Evolutionary conservation across 2,329 filamentous ascomycete species (phyloP).

Genomic region (Nothomitra cinnamomea): DNA sequence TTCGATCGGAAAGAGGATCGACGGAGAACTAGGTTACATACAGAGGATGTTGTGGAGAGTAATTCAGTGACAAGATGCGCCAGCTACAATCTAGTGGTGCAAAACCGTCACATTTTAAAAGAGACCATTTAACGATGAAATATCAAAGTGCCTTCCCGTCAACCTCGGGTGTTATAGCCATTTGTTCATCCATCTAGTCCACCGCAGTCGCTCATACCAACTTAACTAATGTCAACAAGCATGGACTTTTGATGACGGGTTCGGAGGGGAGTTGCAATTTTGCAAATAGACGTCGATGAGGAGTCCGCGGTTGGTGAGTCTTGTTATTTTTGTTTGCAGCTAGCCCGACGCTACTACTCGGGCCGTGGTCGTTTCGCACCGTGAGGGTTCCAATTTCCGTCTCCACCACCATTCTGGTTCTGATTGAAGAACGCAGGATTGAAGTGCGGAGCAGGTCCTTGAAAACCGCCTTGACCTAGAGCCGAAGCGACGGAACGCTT

Average conservation of each 20-base stretch:
- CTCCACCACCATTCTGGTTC: constrained; percentile 28
- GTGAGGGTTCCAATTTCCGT: constrained; percentile 53
- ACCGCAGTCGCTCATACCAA: neutral
- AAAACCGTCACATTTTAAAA: neutral
- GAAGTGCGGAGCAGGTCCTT: constrained; percentile 52
- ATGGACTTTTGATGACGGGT: neutral
- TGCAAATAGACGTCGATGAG: neutral
- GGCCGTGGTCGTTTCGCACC: constrained; percentile 64
- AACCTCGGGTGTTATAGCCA: too few species aligned
- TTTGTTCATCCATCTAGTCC: neutral
- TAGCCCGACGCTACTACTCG: constrained; percentile 28
- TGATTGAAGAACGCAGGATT: constrained; percentile 55
- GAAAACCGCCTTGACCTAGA: constrained; percentile 37
- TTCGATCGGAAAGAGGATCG: too few species aligned
- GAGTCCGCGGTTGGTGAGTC: neutral
- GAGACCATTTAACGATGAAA: too few species aligned
- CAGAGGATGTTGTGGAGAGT: neutral
- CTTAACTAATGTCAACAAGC: neutral
- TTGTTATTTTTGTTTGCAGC: neutral
- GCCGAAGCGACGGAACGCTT: constrained; percentile 2
- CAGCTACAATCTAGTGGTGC: neutral
- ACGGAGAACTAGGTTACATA: constrained; percentile 2
- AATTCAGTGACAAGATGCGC: neutral
- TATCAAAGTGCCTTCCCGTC: too few species aligned
- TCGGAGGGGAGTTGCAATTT: neutral